Percentiles rank a stretch among this genome's conserved stretches.
Evolutionary conservation across 2,329 filamentous ascomycete genomes (phyloP).

Genomic region (Ceratocystis destructans): DNA sequence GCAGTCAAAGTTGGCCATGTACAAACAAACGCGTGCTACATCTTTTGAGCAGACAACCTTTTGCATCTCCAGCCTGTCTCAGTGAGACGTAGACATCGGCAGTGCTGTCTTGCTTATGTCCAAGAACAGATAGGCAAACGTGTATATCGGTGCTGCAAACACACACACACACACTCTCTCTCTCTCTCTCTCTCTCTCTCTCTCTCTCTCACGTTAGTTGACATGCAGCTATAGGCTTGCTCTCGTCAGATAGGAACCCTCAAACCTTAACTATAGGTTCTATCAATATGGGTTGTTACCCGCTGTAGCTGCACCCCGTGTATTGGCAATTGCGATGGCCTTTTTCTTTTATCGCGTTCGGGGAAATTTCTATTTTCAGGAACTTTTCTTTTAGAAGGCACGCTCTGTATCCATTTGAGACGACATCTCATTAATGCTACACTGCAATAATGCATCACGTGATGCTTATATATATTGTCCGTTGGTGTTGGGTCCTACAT

Average conservation of each 20-base stretch:
- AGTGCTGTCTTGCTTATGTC: not conserved
- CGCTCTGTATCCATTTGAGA: not conserved
- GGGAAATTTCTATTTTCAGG: not conserved
- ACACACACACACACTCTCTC: too few species aligned
- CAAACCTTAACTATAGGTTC: not conserved
- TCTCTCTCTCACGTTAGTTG: too few species aligned
- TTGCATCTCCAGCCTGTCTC: not conserved
- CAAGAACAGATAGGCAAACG: not conserved
- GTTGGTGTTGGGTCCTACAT: too few species aligned
- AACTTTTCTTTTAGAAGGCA: conserved; percentile 1
- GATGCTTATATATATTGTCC: not conserved
- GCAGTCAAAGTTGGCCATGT: not conserved
- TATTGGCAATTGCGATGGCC: not conserved
- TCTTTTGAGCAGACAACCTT: not conserved
- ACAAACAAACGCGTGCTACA: not conserved
- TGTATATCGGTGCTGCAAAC: too few species aligned
- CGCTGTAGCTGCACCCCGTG: not conserved
- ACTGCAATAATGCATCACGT: not conserved
- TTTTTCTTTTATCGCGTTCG: not conserved
- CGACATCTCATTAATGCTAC: not conserved
- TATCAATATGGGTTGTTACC: not conserved
- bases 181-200: too few species aligned
- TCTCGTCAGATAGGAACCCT: not conserved
- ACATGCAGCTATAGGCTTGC: too few species aligned
- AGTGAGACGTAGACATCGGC: too few species aligned